Conservation (phyloP, 1,284 basidiomycete species). For the Coniophora puteana region DNA sequence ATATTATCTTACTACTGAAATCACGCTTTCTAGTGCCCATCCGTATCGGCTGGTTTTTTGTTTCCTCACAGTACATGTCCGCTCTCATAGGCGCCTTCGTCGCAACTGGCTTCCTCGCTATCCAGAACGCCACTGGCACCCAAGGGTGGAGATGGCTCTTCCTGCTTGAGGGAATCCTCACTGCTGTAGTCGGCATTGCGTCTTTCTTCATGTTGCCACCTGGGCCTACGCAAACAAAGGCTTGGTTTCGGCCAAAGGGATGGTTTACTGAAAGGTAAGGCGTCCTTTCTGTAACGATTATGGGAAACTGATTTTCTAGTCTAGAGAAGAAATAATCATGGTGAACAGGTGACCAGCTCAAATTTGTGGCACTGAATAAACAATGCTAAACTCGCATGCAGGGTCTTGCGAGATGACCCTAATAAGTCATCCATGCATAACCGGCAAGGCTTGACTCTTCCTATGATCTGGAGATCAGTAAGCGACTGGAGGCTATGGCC, state of each 20-base stretch:
- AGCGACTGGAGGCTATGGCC: constrained; percentile 57
- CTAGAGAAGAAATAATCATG: constrained; percentile 55
- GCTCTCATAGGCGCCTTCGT: constrained; percentile 57
- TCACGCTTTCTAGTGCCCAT: constrained; percentile 47
- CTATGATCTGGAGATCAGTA: constrained; percentile 43
- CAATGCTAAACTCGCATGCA: constrained; percentile 9
- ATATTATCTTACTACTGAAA: too few relatives aligned
- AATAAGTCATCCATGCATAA: constrained; percentile 64
- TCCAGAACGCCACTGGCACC: constrained; percentile 52
- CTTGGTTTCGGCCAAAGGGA: constrained; percentile 64
- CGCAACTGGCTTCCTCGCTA: constrained; percentile 58
- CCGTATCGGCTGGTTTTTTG: constrained; percentile 69
- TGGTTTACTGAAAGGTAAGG: constrained; percentile 70
- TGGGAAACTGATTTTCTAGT: too few relatives aligned
- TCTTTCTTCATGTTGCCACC: constrained; percentile 72
- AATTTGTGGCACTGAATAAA: not conserved
- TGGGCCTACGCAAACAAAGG: constrained; percentile 63
- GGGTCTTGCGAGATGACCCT: constrained; percentile 56
- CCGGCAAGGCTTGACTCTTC: constrained; percentile 46
- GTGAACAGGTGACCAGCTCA: constrained; percentile 41
- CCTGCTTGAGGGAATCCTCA: constrained; percentile 39
- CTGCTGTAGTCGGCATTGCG: constrained; percentile 51
- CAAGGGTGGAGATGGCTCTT: constrained; percentile 46
- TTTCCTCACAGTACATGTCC: constrained; percentile 48
- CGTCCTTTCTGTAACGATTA: too few relatives aligned